phyloP scores from a whole-genome alignment of 1,284 basidiomycete genomes.

The Cystobasidium pallidum region DNA sequence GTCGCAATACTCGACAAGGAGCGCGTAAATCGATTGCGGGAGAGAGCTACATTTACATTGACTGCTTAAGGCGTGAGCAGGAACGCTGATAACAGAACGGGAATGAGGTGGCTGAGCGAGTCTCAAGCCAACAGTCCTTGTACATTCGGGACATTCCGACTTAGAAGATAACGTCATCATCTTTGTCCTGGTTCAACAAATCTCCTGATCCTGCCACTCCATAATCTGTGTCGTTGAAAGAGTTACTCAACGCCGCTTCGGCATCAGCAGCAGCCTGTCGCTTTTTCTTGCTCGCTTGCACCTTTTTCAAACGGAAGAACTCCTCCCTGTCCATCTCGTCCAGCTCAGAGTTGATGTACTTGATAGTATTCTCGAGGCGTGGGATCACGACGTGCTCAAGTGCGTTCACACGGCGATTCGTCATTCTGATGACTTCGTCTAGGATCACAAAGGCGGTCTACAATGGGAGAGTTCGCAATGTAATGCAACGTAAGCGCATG shows the following conservation, averaged over 20 bases:
- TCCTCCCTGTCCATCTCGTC: slow-evolving; percentile 98
- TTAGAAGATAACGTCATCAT: slow-evolving; percentile 87
- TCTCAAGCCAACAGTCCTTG: not conserved
- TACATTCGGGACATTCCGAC: not conserved
- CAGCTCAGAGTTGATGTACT: slow-evolving; percentile 85
- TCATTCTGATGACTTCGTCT: slow-evolving; percentile 97
- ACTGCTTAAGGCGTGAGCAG: not conserved
- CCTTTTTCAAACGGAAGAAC: slow-evolving; percentile 84
- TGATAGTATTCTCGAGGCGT: slow-evolving; percentile 93
- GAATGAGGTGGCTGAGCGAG: not conserved
- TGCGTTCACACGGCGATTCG: slow-evolving; percentile 96
- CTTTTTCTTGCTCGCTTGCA: slow-evolving; percentile 92
- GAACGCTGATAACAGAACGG: not conserved
- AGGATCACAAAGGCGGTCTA: slow-evolving; percentile 98
- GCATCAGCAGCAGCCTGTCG: slow-evolving; percentile 63
- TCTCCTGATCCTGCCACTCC: slow-evolving; percentile 60
- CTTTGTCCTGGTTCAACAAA: slow-evolving; percentile 76
- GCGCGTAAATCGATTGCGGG: not conserved
- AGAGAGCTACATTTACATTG: not conserved
- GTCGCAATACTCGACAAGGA: not conserved
- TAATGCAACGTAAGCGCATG: not conserved
- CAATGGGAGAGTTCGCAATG: not conserved
- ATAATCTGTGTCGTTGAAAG: slow-evolving; percentile 57
- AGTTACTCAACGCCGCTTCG: slow-evolving; percentile 50
- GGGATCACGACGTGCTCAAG: slow-evolving; percentile 99